phyloP scores from a whole-genome alignment of 306 rosid species.

The Cajanus cajan region DNA sequence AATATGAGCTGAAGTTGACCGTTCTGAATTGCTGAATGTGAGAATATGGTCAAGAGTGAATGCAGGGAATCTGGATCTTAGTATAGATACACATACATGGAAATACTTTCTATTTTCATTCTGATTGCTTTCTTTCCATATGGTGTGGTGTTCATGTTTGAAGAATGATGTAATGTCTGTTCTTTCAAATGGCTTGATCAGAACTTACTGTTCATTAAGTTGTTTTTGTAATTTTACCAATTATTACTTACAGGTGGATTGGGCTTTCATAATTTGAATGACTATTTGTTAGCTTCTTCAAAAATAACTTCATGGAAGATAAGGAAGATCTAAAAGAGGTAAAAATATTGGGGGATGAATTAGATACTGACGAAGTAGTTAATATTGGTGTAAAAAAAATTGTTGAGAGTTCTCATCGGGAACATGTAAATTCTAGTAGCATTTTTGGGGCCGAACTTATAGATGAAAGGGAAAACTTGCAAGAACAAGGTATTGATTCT shows the following conservation, averaged over 20 bases:
- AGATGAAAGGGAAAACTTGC: slow-evolving; percentile 34
- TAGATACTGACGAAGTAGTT: slow-evolving; percentile 38
- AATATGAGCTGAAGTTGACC: not conserved
- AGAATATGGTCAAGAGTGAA: not conserved
- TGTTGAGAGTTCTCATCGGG: slow-evolving; percentile 38
- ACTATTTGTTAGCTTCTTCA: slow-evolving; percentile 35
- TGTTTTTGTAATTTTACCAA: slow-evolving; percentile 20
- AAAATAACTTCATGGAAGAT: slow-evolving; percentile 61
- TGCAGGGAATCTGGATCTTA: not conserved
- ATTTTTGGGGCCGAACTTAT: slow-evolving; percentile 36
- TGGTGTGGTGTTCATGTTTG: slow-evolving; percentile 9
- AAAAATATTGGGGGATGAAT: slow-evolving; percentile 43
- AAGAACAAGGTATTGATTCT: slow-evolving; percentile 43
- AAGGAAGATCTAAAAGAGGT: slow-evolving; percentile 67
- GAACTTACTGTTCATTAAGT: not conserved
- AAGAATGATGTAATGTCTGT: not conserved
- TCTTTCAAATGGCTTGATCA: not conserved
- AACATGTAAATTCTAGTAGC: slow-evolving; percentile 34
- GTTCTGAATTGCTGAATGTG: not conserved
- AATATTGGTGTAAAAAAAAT: slow-evolving; percentile 44
- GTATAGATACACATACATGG: not conserved
- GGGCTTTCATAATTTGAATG: slow-evolving; percentile 37
- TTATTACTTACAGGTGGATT: slow-evolving; percentile 40
- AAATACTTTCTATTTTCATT: not conserved
- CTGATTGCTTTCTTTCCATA: slow-evolving; percentile 10